phyloP scores from a whole-genome alignment of 306 rosid species.

The Cicer cuneatum region DNA sequence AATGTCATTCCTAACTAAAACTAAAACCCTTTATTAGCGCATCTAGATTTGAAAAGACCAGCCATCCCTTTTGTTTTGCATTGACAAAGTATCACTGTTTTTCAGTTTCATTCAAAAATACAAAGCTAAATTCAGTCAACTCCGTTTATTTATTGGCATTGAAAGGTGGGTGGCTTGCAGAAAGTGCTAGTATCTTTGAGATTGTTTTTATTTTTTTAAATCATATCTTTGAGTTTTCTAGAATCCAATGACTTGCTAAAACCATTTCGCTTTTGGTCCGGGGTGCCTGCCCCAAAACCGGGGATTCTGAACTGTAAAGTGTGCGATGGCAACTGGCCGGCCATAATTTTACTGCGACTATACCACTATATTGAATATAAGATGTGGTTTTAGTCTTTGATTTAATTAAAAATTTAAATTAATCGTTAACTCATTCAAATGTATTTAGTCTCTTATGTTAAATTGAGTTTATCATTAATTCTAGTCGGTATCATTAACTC shows the following conservation, averaged over 20 bases:
- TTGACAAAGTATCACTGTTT: neutral
- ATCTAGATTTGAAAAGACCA: neutral
- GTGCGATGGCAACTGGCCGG: neutral
- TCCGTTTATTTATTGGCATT: neutral
- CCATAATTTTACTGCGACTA: neutral
- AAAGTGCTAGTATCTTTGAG: neutral
- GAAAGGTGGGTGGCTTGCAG: neutral
- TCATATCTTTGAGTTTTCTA: neutral
- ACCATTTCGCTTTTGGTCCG: neutral
- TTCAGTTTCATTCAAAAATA: neutral
- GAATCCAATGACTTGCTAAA: constrained; percentile 3
- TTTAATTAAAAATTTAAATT: too few species aligned
- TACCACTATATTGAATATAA: too few species aligned
- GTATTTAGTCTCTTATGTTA: too few species aligned
- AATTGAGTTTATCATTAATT: too few species aligned
- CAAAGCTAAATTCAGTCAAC: neutral
- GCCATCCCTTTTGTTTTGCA: neutral
- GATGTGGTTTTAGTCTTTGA: too few species aligned
- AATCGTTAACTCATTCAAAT: too few species aligned
- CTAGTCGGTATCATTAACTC: too few species aligned
- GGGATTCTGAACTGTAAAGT: neutral
- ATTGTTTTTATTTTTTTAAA: too few species aligned
- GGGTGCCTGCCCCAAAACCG: neutral
- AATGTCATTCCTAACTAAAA: too few species aligned
- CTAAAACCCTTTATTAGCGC: neutral